phyloP scores from a whole-genome alignment of 1,284 basidiomycete genomes.

The Tremellales sp. region DNA sequence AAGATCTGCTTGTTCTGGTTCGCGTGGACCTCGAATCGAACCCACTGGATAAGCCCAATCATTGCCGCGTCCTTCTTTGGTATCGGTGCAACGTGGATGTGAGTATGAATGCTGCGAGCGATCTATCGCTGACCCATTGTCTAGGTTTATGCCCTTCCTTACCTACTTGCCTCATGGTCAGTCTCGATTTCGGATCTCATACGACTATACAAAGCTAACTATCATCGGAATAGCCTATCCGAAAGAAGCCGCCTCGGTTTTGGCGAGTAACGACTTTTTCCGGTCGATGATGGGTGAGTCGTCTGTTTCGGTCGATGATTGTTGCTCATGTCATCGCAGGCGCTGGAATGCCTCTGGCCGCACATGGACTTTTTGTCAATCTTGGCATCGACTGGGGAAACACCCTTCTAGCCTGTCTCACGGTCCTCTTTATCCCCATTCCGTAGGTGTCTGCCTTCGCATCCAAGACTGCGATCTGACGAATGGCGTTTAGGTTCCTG shows the following conservation, averaged over 20 bases:
- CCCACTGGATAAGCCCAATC: conserved; percentile 36
- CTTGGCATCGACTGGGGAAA: conserved; percentile 48
- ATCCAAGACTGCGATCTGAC: background rate
- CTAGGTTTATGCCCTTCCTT: conserved; percentile 27
- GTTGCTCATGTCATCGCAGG: conserved; percentile 15
- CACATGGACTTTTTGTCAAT: conserved; percentile 44
- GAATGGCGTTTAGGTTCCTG: conserved; percentile 7
- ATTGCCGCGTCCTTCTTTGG: conserved; percentile 27
- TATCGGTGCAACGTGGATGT: conserved; percentile 29
- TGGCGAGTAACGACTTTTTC: conserved; percentile 49
- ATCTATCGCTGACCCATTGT: background rate
- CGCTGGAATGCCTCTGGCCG: conserved; percentile 46
- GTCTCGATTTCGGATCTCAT: background rate
- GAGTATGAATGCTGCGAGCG: background rate
- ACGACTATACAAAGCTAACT: background rate
- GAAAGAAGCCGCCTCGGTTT: conserved; percentile 29
- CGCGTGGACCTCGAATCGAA: conserved; percentile 33
- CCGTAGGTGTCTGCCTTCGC: conserved; percentile 16
- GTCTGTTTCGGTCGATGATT: conserved; percentile 13
- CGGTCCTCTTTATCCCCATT: conserved; percentile 31
- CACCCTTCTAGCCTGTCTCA: conserved; percentile 39
- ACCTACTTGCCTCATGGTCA: conserved; percentile 21
- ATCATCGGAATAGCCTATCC: conserved; percentile 21
- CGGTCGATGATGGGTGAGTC: conserved; percentile 42
- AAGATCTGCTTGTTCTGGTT: conserved; percentile 39